Evolutionary conservation across 768 basidiomycete species (phyloP).

Genomic region (Phylloporus sp.): DNA sequence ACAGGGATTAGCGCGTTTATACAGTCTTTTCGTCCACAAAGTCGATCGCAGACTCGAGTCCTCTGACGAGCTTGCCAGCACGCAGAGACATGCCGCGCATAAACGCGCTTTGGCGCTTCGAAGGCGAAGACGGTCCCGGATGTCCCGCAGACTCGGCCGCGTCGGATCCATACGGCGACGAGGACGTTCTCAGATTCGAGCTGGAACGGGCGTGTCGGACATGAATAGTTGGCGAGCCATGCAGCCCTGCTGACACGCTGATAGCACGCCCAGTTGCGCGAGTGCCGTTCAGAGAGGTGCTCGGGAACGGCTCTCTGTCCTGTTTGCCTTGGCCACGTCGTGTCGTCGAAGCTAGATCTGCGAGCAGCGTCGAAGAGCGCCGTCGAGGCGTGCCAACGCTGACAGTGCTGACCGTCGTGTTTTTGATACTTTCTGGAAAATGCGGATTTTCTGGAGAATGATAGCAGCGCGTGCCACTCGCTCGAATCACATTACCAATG

Average conservation of each 20-base stretch:
- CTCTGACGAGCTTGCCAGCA: conserved; percentile 34
- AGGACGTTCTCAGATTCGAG: conserved; percentile 21
- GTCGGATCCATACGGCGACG: conserved; percentile 13
- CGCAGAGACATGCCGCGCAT: conserved; percentile 32
- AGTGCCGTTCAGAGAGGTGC: neutral
- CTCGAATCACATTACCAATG: conserved; percentile 19
- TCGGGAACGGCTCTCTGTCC: neutral
- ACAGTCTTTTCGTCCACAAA: conserved; percentile 33
- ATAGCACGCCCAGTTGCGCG: neutral
- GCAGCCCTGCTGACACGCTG: neutral
- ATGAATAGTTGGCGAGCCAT: neutral
- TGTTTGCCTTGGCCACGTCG: conserved; percentile 5
- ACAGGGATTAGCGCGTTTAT: neutral
- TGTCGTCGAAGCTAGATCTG: neutral
- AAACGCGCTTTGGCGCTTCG: conserved; percentile 28
- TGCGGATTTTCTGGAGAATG: conserved; percentile 1
- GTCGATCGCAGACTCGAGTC: conserved; percentile 38
- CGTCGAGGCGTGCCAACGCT: conserved; percentile 20
- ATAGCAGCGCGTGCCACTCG: neutral
- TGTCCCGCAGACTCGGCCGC: neutral
- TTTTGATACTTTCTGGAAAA: conserved; percentile 6
- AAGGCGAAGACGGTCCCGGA: conserved; percentile 9
- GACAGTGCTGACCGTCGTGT: conserved; percentile 22
- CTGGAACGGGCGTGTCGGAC: conserved; percentile 25
- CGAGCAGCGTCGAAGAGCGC: conserved; percentile 27